Evolutionary conservation across 2,329 filamentous ascomycete genomes (phyloP), one percentile per base, ranked within the genome.

Genomic region (Hirsutella minnesotensis): DNA sequence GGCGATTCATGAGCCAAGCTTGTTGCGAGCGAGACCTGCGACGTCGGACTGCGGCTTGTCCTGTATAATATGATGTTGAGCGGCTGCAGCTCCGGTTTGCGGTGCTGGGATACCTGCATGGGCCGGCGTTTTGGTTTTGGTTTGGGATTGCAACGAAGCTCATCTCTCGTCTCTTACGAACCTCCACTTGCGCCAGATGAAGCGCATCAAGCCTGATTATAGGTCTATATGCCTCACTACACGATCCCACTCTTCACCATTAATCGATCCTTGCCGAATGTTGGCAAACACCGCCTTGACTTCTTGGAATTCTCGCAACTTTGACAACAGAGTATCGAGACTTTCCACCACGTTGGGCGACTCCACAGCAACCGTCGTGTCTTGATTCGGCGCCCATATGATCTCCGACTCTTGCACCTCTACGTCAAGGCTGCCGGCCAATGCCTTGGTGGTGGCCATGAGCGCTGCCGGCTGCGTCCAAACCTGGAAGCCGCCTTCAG

Each of bases 241-340:
- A 41, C 59, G 65, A 35, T 62, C 64, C 77, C 77, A 81, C 12
- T 65, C 55, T 13, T 74, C 73, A 30, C 78, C 72, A 2, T 62
- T 54, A 34, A 77, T 57, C 9, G 54, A 56, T 19, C 77, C 77
- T 51, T 66, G 68, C 18, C 65, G 58, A 34, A 70, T 66, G 50
- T 95, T 95, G 53, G 81, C 69, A 53, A 89, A 94, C 34, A 95
- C 72, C 27, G 79, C 83, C 55, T 86, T 85, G 35, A 95, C 79
- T 48, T 83, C 84, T 0, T 75, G 64, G 44, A 83, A 72, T 40
- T 90, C 84, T 45, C 79, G 73, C 29, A 87, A 52, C 7, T 66
- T 63, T 12, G 74, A 68, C 18, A 80, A 54, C 22, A 94, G 73
- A 4, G 72, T 67, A 36, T 69, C 67, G 22, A 95, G 66, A 16